Percentiles rank a stretch among this genome's conserved stretches.
These are phyloP conservation scores for Cocos nucifera DNA, from an alignment of 176 grass and related monocot genomes.

Conservation along the genomic window DNA sequence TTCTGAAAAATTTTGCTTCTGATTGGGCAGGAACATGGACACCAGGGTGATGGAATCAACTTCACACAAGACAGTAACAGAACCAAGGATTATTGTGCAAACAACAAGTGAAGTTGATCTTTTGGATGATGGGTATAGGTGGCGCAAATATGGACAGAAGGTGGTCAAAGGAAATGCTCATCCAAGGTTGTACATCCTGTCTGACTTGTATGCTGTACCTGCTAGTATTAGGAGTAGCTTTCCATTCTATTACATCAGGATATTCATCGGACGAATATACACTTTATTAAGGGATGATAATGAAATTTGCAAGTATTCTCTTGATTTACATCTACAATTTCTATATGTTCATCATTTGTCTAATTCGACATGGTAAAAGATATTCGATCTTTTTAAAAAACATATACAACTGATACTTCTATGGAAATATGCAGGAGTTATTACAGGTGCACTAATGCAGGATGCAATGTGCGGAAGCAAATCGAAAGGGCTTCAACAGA, in stretches of 20 bases:
- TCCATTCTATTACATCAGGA: too few species aligned
- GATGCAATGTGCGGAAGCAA: conserved; percentile 1
- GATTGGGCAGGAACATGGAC: conserved; percentile 16
- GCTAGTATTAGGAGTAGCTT: too few species aligned
- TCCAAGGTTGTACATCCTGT: conserved; percentile 31
- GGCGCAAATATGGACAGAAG: conserved; percentile 66
- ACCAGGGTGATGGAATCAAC: conserved; percentile 5
- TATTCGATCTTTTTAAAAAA: neutral
- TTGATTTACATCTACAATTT: too few species aligned
- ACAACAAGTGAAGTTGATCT: conserved; percentile 49
- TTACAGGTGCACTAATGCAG: conserved; percentile 3
- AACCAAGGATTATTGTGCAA: conserved; percentile 49
- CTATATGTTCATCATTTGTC: too few species aligned
- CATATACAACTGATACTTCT: neutral
- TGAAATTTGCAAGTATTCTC: too few species aligned
- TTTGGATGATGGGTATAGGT: conserved; percentile 49
- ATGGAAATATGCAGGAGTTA: conserved; percentile 1
- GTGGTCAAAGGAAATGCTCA: conserved; percentile 48
- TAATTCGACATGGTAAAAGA: too few species aligned
- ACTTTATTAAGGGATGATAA: too few species aligned
- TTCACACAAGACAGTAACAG: conserved; percentile 32
- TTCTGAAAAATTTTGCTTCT: neutral
- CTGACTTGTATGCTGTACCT: too few species aligned
- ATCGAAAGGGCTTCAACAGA: conserved; percentile 1
- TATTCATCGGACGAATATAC: too few species aligned